These are phyloP conservation scores for Galerina marginata DNA, from an alignment of 768 basidiomycete genomes.

Conservation along the genomic window DNA sequence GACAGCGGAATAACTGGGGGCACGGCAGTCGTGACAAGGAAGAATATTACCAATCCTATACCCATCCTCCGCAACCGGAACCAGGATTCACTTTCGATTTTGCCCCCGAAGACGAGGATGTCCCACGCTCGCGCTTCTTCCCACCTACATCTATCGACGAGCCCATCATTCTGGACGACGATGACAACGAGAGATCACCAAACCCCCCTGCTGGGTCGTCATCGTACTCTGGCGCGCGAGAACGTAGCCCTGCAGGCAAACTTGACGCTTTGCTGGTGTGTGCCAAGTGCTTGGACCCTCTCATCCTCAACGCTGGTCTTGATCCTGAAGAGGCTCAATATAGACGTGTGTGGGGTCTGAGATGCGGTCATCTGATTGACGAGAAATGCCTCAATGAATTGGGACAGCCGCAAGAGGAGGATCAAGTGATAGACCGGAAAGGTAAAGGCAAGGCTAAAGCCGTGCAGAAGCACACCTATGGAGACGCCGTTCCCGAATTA, in stretches of 20 bases:
- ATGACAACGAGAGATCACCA: conserved; percentile 18
- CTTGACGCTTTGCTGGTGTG: conserved; percentile 62
- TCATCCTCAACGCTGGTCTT: conserved; percentile 59
- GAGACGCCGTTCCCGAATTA: conserved; percentile 11
- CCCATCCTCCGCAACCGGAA: conserved; percentile 60
- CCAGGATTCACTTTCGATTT: conserved; percentile 78
- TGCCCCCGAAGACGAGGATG: conserved; percentile 35
- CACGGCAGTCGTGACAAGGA: conserved; percentile 24
- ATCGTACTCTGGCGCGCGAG: conserved; percentile 2
- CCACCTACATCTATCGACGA: conserved; percentile 38
- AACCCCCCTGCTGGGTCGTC: conserved; percentile 6
- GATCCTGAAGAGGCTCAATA: conserved; percentile 47
- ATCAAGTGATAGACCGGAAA: conserved; percentile 38
- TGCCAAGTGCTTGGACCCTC: conserved; percentile 67
- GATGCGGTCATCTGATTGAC: conserved; percentile 81
- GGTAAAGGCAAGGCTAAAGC: conserved; percentile 49
- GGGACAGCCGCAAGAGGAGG: conserved; percentile 45
- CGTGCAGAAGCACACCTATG: conserved; percentile 12
- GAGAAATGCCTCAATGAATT: conserved; percentile 73
- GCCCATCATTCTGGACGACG: conserved; percentile 58
- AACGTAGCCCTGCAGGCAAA: conserved; percentile 19
- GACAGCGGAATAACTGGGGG: too few relatives aligned
- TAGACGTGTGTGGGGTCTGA: conserved; percentile 68
- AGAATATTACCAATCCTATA: conserved; percentile 64
- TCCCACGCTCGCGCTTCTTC: conserved; percentile 24